Base-by-base conservation (phyloP, 2,329 filamentous ascomycete genomes). In the Mycosphaerelloides madeirae region DNA sequence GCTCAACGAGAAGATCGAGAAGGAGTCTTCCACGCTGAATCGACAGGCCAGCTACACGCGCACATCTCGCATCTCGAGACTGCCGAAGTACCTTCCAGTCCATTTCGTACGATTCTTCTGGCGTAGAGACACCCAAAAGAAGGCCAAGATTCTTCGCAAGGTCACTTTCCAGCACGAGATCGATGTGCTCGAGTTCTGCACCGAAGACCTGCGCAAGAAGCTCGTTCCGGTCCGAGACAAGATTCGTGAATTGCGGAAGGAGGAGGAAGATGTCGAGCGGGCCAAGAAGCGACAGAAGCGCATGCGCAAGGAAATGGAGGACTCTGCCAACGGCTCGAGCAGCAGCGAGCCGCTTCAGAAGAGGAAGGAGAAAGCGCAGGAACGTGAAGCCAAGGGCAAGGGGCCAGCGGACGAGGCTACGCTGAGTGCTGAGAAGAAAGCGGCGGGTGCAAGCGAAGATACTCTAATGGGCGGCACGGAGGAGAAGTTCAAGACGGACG, bases 91-190 rank as follows among this genome's bases (percentile, higher is more conserved):
- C 65, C 77, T 98, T 34, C 93, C 93, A 0, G 87, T 98, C 3
- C 93, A 98, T 68, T 95, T 98, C 65, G 87, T 98, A 44, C 87
- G 93, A 53, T 98, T 98, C 72, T 96, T 91, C 73, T 98, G 93
- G 93, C 91, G 95, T 64, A 82, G 85, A 36, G 88, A 95, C 56
- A 89, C 87, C 3, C 85, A 94, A 68, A 97, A 97, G 75, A 98
- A 98, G 76, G 90, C 91, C 55, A 98, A 98, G 77, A 98, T 98
- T 59, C 91, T 98, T 87, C 87, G 90, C 65, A 98, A 97, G 71
- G 93, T 98, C 45, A 91, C 88, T 0, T 98, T 98, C 65, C 91
- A 91, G 6, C 83, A 87, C 39, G 93, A 98, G 68, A 74, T 98
- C 28, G 93, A 98, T 61, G 81, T 87, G 31, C 83, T 95, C 16